Evolutionary conservation across 2,329 filamentous ascomycete species (phyloP), one percentile per base, ranked within the genome.

Genomic region (Calonectria multiphialidica): DNA sequence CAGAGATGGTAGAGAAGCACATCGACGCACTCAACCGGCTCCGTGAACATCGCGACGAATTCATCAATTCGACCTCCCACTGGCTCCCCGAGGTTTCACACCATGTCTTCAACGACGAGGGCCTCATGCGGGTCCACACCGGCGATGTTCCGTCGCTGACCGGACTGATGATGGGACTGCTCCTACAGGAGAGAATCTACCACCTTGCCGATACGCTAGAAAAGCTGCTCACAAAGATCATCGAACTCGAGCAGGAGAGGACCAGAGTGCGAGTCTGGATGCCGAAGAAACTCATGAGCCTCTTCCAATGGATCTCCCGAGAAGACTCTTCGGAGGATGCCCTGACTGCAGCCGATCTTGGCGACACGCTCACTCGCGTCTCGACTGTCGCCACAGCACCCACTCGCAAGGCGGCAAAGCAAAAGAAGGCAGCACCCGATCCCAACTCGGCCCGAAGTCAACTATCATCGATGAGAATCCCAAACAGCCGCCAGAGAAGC

Each of bases 401-500:
- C 12, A 61, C 33, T 9, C 63, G 21, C 44, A 37, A 33, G 18
- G 37, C 28, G 37, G 57, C 37, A 42, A 44, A 47, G n/a, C 35
- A 55, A 13, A 53, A 33, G 49, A 37, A 33, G 18, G 37, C 28
- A 23, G 57, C 44, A 5, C 45, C 70, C 2, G 21, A 47, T 9
- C 33, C 12, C 33, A 66, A 45, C 30, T 72, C 70, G 16, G 66
- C 66, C 21, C 66, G 66, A 28, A 37, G 35, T 3, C 59, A 72
- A n/a, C 30, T 72, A 1, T 40, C 55, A 35, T 30, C 67, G 3
- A 72, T 70, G 71, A 33, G 55, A 45, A 63, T 49, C 2, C 63
- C 71, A 9, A 72, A 70, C 55, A 70, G 71, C 62, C 71, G 71
- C 25, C 61, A 66, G 23, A 45, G 71, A 25, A 72, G 40, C 71